Base-by-base conservation (phyloP, 306 rosid genomes). In the Cucurbita pepo region DNA sequence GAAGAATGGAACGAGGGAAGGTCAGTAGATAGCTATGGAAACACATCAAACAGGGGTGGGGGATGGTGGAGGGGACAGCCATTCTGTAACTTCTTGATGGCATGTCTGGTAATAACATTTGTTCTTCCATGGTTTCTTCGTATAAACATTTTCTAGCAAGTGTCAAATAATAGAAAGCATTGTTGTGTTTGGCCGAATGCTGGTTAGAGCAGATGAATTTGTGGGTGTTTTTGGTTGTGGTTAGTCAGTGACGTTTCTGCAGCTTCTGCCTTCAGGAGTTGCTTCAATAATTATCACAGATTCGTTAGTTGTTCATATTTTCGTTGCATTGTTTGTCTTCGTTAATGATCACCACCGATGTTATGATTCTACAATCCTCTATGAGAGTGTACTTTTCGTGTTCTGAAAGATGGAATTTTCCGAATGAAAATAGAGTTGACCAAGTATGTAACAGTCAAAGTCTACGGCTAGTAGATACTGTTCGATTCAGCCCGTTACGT, bases 1-100 rank as follows among this genome's bases (percentile, higher is more conserved):
- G 51, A 45, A 45, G 51, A 45, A 13, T 8, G 13, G 51, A 45
- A 45, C 52, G 99, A 89, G 45, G 83, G 92, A 38, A 82, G 90
- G 45, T 80, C 76, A 72, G 19, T 71, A 44, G 82, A 69, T 66
- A 74, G 77, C 3, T 75, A 69, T 4, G 52, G 22, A 22, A 81
- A 70, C 79, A 9, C 91, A 37, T 71, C 91, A 36, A 85, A 56
- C 13, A 75, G 80, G 48, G 67, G 76, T 14, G 82, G 81, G 47
- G 84, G 88, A 73, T 89, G 96, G 77, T 89, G 89, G 92, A 86
- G 92, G 51, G 91, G 92, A 82, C 99, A 94, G 72, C 92, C 97
- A 37, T 91, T 94, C 77, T 94, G 99, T 81, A 94, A 94, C 86
- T 94, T 94, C 88, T 85, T 94, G 82, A 90, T 94, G 97, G 96